Percentiles rank a stretch among this genome's conserved stretches.
phyloP scores from a whole-genome alignment of 768 basidiomycete species.

The Multifurca ochricompacta region DNA sequence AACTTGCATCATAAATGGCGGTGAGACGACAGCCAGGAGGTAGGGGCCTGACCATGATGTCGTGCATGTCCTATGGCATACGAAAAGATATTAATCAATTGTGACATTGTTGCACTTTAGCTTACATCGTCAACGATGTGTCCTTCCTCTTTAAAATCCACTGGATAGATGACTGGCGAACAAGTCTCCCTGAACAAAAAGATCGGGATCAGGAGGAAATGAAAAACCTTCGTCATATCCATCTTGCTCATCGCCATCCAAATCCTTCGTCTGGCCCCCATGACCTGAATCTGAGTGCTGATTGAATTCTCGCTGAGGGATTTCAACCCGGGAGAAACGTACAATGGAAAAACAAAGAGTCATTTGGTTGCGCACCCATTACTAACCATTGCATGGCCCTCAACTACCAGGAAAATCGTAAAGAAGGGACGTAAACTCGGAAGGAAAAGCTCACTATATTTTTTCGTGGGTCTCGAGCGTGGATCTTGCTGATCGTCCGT shows the following conservation, averaged over 20 bases:
- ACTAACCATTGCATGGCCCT: conserved; percentile 55
- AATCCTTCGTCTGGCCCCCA: conserved; percentile 83
- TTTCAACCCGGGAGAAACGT: conserved; percentile 2
- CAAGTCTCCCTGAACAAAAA: neutral
- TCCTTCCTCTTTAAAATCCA: conserved; percentile 72
- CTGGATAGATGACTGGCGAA: conserved; percentile 74
- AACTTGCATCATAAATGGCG: conserved; percentile 45
- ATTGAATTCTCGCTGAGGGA: neutral
- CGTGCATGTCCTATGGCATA: conserved; percentile 35
- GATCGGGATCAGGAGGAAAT: neutral
- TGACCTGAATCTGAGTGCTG: conserved; percentile 71
- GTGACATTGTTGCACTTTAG: neutral
- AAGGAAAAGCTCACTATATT: conserved; percentile 37
- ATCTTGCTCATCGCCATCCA: conserved; percentile 69
- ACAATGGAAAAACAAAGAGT: conserved; percentile 50
- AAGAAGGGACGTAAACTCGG: neutral
- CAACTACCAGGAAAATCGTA: conserved; percentile 26
- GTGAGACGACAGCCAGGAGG: conserved; percentile 65
- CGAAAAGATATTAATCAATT: neutral
- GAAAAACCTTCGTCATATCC: conserved; percentile 67
- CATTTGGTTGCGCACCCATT: conserved; percentile 43
- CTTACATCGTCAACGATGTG: conserved; percentile 74
- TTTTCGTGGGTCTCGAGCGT: conserved; percentile 40
- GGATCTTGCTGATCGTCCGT: conserved; percentile 42
- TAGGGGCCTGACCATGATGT: conserved; percentile 44